These are phyloP conservation scores for Melianthus villosus DNA, from an alignment of 441 rosid species.

Conservation along the genomic window DNA sequence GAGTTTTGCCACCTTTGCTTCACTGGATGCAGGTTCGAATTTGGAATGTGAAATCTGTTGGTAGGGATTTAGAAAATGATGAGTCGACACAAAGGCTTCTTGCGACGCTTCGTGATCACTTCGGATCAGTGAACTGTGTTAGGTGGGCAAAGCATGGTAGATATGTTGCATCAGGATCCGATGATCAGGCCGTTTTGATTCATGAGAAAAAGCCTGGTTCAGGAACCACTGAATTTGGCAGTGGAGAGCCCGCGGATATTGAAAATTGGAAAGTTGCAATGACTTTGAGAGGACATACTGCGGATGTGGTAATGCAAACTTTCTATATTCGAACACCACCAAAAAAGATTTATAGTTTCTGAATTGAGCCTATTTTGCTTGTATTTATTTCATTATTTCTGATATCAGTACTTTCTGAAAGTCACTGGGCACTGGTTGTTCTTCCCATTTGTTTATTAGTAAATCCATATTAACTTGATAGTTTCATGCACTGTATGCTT, in stretches of 20 bases:
- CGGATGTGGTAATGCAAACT: conserved; percentile 94
- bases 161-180: conserved; percentile 85
- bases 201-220: conserved; percentile 97
- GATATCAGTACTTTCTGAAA: too few relatives aligned
- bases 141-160: conserved; percentile 96
- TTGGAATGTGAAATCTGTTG: conserved; percentile 81
- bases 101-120: conserved; percentile 90
- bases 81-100: conserved; percentile 69
- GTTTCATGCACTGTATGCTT: too few relatives aligned
- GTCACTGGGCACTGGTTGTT: too few relatives aligned
- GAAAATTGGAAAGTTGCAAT: conserved; percentile 96
- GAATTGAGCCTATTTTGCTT: too few relatives aligned
- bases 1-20: not conserved
- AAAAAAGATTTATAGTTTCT: too few relatives aligned
- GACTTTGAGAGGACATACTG: conserved; percentile 94
- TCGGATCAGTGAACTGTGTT: conserved; percentile 95
- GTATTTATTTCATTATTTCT: too few relatives aligned
- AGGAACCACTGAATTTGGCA: conserved; percentile 90
- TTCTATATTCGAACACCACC: too few relatives aligned
- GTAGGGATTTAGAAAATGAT: conserved; percentile 35
- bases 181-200: conserved; percentile 75
- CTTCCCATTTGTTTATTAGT: too few relatives aligned
- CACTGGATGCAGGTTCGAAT: conserved; percentile 63
- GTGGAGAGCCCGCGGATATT: conserved; percentile 91
- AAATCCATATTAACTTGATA: too few relatives aligned